These are phyloP conservation scores for Aschersonia sp. DNA, from an alignment of 2,329 filamentous ascomycete genomes.

Conservation along the genomic window DNA sequence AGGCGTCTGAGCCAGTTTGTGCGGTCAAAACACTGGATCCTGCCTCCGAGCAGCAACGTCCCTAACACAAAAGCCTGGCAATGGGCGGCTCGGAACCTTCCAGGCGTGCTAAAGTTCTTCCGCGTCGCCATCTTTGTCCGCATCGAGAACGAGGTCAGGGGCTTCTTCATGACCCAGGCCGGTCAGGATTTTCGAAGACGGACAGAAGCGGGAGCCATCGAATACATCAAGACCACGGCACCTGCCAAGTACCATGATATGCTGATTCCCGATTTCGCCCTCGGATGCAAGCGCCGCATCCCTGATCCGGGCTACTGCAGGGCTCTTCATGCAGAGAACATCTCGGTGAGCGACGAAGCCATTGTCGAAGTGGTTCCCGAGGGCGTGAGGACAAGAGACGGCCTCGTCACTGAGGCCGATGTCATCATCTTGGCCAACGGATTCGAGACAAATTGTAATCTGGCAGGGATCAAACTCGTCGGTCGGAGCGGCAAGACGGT, in stretches of 20 bases:
- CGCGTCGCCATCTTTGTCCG: constrained; percentile 26
- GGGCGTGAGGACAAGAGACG: constrained; percentile 19
- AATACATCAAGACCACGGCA: constrained; percentile 25
- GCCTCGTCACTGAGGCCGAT: constrained; percentile 34
- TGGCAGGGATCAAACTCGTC: constrained; percentile 35
- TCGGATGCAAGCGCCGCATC: constrained; percentile 51
- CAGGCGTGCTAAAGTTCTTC: constrained; percentile 25
- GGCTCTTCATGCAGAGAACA: constrained; percentile 33
- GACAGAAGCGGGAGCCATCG: constrained; percentile 22
- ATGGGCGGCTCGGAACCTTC: constrained; percentile 29
- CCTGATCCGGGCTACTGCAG: constrained; percentile 41
- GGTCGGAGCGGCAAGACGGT: constrained; percentile 35
- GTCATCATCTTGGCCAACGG: constrained; percentile 48
- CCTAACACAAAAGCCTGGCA: constrained; percentile 6
- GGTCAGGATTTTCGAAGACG: constrained; percentile 19
- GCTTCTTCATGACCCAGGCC: constrained; percentile 24
- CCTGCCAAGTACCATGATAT: constrained; percentile 47
- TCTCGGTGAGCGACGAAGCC: constrained; percentile 29
- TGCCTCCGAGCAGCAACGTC: constrained; percentile 14
- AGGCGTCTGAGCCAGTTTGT: constrained; percentile 25
- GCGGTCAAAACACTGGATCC: constrained; percentile 27
- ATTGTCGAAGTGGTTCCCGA: constrained; percentile 30
- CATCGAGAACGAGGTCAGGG: constrained; percentile 15
- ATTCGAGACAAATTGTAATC: constrained; percentile 39
- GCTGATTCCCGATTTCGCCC: constrained; percentile 44